These are phyloP conservation scores for Scutellaria minor DNA, from an alignment of 257 asterid species.

Conservation along the genomic window DNA sequence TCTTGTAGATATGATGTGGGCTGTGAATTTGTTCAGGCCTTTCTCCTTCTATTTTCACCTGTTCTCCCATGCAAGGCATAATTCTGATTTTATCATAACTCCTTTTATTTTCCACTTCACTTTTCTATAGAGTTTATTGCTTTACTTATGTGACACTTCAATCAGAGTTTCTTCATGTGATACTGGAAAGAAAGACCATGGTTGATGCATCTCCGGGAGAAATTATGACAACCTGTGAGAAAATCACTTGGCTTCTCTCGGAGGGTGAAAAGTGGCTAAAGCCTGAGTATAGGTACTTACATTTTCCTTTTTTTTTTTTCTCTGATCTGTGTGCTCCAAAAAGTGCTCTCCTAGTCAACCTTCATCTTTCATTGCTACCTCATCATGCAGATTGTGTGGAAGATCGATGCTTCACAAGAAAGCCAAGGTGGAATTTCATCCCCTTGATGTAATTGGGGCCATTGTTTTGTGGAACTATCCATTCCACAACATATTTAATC, in stretches of 20 bases:
- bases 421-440: constrained; percentile 93
- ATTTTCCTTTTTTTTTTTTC: not conserved
- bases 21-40: constrained; percentile 12
- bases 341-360: constrained; percentile 29
- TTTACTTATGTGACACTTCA: constrained; percentile 20
- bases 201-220: constrained; percentile 98
- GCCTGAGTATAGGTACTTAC: constrained; percentile 81
- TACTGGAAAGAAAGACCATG: constrained; percentile 93
- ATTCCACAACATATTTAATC: constrained; percentile 96
- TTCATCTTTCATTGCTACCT: constrained; percentile 30
- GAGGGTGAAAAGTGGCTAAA: constrained; percentile 98
- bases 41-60: constrained; percentile 15
- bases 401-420: constrained; percentile 97
- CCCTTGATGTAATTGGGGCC: constrained; percentile 97
- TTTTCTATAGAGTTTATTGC: constrained; percentile 30
- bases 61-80: constrained; percentile 24
- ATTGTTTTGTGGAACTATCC: constrained; percentile 99
- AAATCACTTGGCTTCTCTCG: constrained; percentile 94
- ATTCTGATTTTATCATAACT: constrained; percentile 16
- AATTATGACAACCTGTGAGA: constrained; percentile 99
- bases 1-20: constrained; percentile 20
- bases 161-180: constrained; percentile 93
- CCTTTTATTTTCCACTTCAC: constrained; percentile 10
- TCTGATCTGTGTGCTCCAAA: constrained; percentile 17
- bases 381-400: constrained; percentile 74